These are phyloP conservation scores for Verticillium isaacii DNA, from an alignment of 2,329 filamentous ascomycete species.

Conservation along the genomic window DNA sequence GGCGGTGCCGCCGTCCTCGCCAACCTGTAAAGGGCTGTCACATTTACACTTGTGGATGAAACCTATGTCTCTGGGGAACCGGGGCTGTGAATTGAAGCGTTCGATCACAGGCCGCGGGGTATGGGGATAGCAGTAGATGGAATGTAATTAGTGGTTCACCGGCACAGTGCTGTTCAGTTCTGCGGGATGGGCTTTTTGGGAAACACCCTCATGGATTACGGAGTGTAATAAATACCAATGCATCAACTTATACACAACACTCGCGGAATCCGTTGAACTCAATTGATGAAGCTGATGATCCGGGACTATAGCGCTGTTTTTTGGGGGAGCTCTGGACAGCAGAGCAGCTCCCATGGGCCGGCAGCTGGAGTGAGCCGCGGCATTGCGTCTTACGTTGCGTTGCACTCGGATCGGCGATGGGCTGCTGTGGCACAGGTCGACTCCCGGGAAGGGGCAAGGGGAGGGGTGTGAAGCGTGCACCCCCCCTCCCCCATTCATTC, in stretches of 20 bases:
- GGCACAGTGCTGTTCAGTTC: not conserved
- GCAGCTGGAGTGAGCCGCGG: not conserved
- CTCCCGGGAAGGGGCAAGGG: no score
- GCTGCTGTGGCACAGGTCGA: not conserved
- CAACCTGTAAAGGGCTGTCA: slow-evolving; percentile 32
- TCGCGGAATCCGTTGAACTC: not conserved
- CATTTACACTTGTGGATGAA: not conserved
- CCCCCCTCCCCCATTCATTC: no score
- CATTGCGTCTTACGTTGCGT: not conserved
- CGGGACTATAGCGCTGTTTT: no score
- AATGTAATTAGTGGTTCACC: not conserved
- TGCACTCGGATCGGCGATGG: not conserved
- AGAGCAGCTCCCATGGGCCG: not conserved
- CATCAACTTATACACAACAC: not conserved
- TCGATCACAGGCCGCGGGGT: not conserved
- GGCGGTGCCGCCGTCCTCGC: slow-evolving; percentile 39
- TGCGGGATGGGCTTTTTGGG: not conserved
- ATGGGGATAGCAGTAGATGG: not conserved
- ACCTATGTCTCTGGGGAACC: not conserved
- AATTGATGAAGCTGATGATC: not conserved
- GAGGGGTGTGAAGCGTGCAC: no score
- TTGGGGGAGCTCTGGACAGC: no score
- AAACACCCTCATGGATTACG: not conserved
- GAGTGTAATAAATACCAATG: not conserved
- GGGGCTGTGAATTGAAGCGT: not conserved